Evolutionary conservation across 1,139 yeast genomes (phyloP), one percentile per base, ranked within the genome.

Genomic region (Suhomyces yuchorum): DNA sequence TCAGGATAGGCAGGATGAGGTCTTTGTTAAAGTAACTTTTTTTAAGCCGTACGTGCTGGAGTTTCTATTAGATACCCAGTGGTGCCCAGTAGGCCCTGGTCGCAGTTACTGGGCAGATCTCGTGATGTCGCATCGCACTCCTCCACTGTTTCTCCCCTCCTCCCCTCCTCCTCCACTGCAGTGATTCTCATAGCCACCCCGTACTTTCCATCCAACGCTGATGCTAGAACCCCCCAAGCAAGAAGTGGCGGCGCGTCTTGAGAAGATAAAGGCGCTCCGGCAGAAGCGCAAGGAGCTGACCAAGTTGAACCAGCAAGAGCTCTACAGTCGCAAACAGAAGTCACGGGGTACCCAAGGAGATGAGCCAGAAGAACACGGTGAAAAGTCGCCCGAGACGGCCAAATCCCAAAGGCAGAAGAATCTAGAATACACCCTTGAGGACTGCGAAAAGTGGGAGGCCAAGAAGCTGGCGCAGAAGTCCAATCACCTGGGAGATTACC

Each of bases 371-470:
- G 26, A 20, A n/a, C 6, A 26, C 11, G 14, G 5, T 20, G 17
- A 17, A 35, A 35, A 35, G n/a, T 35, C 38, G 5, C 15, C 9
- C 18, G 34, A 15, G 8, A 7, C 32, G 12, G 71, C 68, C 14
- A 63, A 56, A 3, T 78, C 75, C 0, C 71, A 68, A 22, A 62
- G 81, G 15, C 57, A 67, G 40, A 69, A 77, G 43, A 78, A 80
- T 4, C 68, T 87, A 73, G 80, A 78, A 43, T 88, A 87, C 70
- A 78, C 89, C 0, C 77, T 87, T 2, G 84, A 81, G 48, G 88
- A 89, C 47, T 78, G 82, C 46, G 89, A 85, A 55, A 71, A 73
- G 46, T 87, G 95, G 93, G 80, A 80, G 23, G 67, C 65, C 34
- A 76, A 71, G 52, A 63, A 61, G 33, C 56, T 54, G 24, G 44